phyloP scores from a whole-genome alignment of 2,329 filamentous ascomycete genomes.

The Phaeosphaeriaceae sp. region DNA sequence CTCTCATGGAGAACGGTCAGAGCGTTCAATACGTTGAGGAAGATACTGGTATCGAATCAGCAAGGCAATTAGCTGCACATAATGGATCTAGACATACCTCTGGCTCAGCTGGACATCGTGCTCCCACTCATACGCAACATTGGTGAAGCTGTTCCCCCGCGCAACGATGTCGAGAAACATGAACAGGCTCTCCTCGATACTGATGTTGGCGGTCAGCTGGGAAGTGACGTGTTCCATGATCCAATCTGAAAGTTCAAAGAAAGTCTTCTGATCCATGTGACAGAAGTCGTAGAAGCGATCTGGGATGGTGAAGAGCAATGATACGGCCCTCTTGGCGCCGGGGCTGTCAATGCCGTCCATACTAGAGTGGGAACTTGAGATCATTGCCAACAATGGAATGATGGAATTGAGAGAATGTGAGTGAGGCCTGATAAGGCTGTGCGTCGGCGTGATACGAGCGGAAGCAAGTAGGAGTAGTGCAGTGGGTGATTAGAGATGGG shows the following conservation, averaged over 20 bases:
- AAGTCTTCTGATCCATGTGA: slow-evolving; percentile 48
- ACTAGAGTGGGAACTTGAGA: slow-evolving; percentile 11
- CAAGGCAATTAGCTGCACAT: slow-evolving; percentile 3
- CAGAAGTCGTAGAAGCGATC: slow-evolving; percentile 47
- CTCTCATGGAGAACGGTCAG: slow-evolving; percentile 41
- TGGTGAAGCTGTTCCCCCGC: slow-evolving; percentile 44
- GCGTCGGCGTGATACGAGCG: slow-evolving; percentile 7
- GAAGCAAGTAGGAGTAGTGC: background rate
- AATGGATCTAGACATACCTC: slow-evolving; percentile 31
- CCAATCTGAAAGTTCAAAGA: slow-evolving; percentile 48
- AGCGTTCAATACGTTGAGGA: slow-evolving; percentile 43
- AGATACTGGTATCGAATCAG: slow-evolving; percentile 38
- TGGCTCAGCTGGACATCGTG: slow-evolving; percentile 46
- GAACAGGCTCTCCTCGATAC: slow-evolving; percentile 46
- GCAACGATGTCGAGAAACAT: slow-evolving; percentile 48
- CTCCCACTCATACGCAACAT: slow-evolving; percentile 41
- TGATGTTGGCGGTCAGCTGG: slow-evolving; percentile 37
- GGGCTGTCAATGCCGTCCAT: slow-evolving; percentile 25
- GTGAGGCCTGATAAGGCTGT: background rate
- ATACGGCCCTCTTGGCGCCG: slow-evolving; percentile 39
- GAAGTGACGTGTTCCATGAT: slow-evolving; percentile 42
- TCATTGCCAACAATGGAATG: slow-evolving; percentile 2
- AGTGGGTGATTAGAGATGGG: background rate
- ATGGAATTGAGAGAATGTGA: slow-evolving; percentile 2
- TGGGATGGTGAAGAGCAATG: slow-evolving; percentile 44